Percentiles rank a stretch among this genome's conserved stretches.
Evolutionary conservation across 129 eudicot genomes (phyloP).

Genomic region (Rutidosis leptorrhynchoides): DNA sequence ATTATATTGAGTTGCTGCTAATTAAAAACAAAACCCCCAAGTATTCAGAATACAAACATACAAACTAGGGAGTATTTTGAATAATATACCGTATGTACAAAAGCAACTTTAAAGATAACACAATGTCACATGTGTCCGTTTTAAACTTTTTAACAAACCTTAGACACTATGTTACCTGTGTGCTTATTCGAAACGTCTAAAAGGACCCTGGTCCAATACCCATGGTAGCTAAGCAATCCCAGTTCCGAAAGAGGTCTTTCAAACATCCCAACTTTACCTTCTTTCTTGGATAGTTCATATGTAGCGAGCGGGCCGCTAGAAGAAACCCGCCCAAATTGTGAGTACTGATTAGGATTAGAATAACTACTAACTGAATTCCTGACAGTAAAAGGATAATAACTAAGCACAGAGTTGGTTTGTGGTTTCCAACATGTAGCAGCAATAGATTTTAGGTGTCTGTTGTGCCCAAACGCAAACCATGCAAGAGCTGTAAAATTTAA

Average conservation of each 20-base stretch:
- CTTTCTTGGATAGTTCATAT: constrained; percentile 89
- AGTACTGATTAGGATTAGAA: constrained; percentile 65
- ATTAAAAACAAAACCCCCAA: not conserved
- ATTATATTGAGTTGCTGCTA: not conserved
- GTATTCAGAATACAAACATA: not conserved
- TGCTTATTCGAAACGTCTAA: constrained; percentile 87
- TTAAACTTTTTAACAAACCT: constrained; percentile 42
- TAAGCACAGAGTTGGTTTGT: constrained; percentile 63
- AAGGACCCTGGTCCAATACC: constrained; percentile 98
- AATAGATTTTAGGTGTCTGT: constrained; percentile 77
- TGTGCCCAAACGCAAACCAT: constrained; percentile 95
- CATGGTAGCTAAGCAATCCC: constrained; percentile 88
- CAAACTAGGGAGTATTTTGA: too few relatives aligned
- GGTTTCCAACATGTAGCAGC: constrained; percentile 90
- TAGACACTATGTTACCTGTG: constrained; percentile 89
- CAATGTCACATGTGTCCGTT: not conserved
- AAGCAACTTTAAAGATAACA: not conserved
- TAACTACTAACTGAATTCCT: constrained; percentile 69
- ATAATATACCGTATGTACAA: not conserved
- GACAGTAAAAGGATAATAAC: constrained; percentile 54
- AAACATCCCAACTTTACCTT: constrained; percentile 95
- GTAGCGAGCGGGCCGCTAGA: constrained; percentile 85
- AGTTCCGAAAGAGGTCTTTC: constrained; percentile 95
- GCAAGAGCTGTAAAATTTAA: constrained; percentile 64
- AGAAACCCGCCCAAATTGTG: constrained; percentile 63